Percentiles rank a stretch among this genome's conserved stretches.
Evolutionary conservation across 192 early-diverging fungal species (phyloP).

Genomic region (Oehlia diaphana): DNA sequence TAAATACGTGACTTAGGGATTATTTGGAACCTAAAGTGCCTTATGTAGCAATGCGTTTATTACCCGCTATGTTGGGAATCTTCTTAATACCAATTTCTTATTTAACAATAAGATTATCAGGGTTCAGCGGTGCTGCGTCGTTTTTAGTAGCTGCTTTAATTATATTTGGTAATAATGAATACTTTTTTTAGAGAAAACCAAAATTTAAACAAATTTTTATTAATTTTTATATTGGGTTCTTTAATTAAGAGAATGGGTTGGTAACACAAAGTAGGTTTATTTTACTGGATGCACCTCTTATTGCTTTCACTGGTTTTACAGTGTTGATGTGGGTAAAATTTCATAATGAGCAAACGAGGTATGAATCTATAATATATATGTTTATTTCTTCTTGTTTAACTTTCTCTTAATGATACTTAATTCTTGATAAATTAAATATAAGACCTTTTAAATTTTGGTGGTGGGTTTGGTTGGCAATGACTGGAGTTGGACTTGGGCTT

Average conservation of each 20-base stretch:
- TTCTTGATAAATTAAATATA: not conserved
- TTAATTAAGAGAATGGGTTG: slow-evolving; percentile 76
- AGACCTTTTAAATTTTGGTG: slow-evolving; percentile 76
- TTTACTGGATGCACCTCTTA: slow-evolving; percentile 85
- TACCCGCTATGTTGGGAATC: slow-evolving; percentile 77
- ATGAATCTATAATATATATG: not conserved
- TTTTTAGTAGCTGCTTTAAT: slow-evolving; percentile 79
- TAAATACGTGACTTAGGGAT: slow-evolving; percentile 52
- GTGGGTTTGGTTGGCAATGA: slow-evolving; percentile 86
- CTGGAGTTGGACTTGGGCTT: slow-evolving; percentile 78
- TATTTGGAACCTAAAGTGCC: slow-evolving; percentile 88
- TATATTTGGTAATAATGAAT: slow-evolving; percentile 63
- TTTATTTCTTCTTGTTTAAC: not conserved
- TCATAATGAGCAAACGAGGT: slow-evolving; percentile 59
- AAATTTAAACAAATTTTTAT: not conserved
- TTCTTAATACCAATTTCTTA: slow-evolving; percentile 82
- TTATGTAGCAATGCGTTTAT: slow-evolving; percentile 80
- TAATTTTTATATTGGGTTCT: not conserved
- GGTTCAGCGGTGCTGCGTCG: slow-evolving; percentile 71
- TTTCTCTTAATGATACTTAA: not conserved
- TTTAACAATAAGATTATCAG: slow-evolving; percentile 78
- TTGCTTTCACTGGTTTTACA: slow-evolving; percentile 82
- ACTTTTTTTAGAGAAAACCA: not conserved
- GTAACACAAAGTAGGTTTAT: slow-evolving; percentile 90
- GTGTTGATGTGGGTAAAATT: slow-evolving; percentile 90